These are phyloP conservation scores for Penicillium cosmopolitanum DNA, from an alignment of 495 filamentous ascomycete genomes.

Conservation along the genomic window DNA sequence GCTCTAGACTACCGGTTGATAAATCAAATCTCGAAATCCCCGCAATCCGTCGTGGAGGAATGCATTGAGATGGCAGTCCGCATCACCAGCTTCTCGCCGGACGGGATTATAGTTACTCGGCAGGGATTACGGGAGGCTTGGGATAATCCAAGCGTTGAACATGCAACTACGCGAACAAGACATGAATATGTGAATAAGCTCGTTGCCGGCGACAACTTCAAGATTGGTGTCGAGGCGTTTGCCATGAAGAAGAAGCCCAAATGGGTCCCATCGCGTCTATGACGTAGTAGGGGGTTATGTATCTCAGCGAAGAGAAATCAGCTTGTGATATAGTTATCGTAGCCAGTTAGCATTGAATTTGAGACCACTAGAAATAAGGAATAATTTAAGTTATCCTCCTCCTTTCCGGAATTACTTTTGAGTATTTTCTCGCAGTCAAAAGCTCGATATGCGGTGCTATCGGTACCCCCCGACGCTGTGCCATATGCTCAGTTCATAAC, in stretches of 20 bases:
- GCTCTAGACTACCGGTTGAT: constrained; percentile 65
- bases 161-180: constrained; percentile 57
- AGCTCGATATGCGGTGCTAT: not conserved
- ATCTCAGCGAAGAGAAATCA: not conserved
- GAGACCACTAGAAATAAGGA: too few relatives aligned
- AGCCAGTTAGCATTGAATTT: too few relatives aligned
- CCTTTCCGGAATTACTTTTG: too few relatives aligned
- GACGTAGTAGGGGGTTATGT: not conserved
- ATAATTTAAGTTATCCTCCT: too few relatives aligned
- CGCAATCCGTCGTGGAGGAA: constrained; percentile 46
- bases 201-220: constrained; percentile 69
- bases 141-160: constrained; percentile 64
- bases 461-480: not conserved
- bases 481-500: constrained; percentile 4
- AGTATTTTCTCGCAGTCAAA: too few relatives aligned
- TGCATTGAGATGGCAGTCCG: constrained; percentile 27
- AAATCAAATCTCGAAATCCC: constrained; percentile 59
- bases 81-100: constrained; percentile 59
- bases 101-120: constrained; percentile 67
- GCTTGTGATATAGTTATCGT: too few relatives aligned
- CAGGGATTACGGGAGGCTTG: constrained; percentile 67
- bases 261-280: constrained; percentile 50
- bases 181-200: constrained; percentile 59
- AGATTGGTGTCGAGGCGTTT: constrained; percentile 75
- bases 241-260: constrained; percentile 69